These are phyloP conservation scores for Hibiscus mutabilis DNA, from an alignment of 345 rosid species.

Conservation along the genomic window DNA sequence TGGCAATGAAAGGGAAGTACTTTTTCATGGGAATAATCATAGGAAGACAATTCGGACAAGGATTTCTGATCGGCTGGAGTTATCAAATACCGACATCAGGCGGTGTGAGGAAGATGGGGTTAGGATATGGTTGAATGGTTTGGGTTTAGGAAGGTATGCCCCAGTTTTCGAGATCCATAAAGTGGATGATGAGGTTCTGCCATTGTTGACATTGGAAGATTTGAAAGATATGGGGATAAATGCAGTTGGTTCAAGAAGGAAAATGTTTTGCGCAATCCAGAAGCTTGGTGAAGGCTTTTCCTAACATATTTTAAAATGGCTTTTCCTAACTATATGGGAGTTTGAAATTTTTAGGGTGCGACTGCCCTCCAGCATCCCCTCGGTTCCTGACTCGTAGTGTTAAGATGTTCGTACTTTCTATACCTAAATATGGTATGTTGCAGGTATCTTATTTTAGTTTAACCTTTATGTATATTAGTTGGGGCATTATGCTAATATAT, in stretches of 20 bases:
- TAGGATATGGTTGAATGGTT: constrained; percentile 53
- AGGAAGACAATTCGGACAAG: too few species aligned
- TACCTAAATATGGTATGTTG: too few species aligned
- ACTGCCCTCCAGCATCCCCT: too few species aligned
- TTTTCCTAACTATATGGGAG: too few species aligned
- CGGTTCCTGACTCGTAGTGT: too few species aligned
- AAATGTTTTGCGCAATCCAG: constrained; percentile 71
- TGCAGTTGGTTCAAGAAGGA: constrained; percentile 82
- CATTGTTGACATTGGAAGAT: constrained; percentile 72
- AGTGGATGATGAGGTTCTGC: constrained; percentile 77
- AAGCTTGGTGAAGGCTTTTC: constrained; percentile 73
- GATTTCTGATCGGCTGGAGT: too few species aligned
- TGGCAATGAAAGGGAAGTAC: constrained; percentile 38
- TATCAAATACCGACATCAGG: background rate
- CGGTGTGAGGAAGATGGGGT: constrained; percentile 57
- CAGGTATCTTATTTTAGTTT: too few species aligned
- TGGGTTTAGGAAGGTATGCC: constrained; percentile 70
- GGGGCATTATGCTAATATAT: background rate
- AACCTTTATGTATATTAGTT: too few species aligned
- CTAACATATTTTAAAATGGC: constrained; percentile 32
- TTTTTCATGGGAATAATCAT: constrained; percentile 13
- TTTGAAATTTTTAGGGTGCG: constrained; percentile 1
- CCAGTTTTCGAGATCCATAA: constrained; percentile 77
- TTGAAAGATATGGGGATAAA: constrained; percentile 85
- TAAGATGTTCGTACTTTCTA: too few species aligned